phyloP scores from a whole-genome alignment of 176 grass and related monocot species.

The Avena atlantica region DNA sequence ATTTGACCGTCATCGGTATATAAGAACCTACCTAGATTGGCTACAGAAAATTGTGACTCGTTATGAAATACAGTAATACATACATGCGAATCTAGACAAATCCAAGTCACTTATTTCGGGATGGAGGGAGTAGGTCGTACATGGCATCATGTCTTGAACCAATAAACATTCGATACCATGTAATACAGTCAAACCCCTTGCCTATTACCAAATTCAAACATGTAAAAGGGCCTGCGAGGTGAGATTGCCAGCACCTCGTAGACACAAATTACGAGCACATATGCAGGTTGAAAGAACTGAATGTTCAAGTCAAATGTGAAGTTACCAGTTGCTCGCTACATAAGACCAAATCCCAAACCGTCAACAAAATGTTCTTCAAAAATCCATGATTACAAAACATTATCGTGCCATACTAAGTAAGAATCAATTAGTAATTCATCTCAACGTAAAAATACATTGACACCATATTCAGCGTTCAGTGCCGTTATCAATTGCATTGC shows the following conservation, averaged over 20 bases:
- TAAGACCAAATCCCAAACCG: neutral
- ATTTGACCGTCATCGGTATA: slow-evolving; percentile 9
- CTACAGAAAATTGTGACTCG: slow-evolving; percentile 7
- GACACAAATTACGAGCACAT: neutral
- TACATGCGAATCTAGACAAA: neutral
- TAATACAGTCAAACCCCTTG: slow-evolving; percentile 2
- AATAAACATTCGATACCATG: neutral
- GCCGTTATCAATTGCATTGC: neutral
- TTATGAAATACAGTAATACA: neutral
- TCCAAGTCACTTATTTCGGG: neutral
- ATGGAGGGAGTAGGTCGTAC: slow-evolving; percentile 3
- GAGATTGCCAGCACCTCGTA: neutral
- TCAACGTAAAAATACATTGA: slow-evolving; percentile 25
- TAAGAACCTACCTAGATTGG: neutral
- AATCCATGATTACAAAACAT: neutral
- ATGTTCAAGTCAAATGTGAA: slow-evolving; percentile 30
- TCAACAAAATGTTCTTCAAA: neutral
- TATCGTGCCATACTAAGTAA: neutral
- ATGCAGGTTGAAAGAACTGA: slow-evolving; percentile 4
- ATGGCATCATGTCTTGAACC: slow-evolving; percentile 4
- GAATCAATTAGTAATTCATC: slow-evolving; percentile 4
- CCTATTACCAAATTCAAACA: slow-evolving; percentile 22
- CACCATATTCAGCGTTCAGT: neutral
- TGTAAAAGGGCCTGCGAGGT: neutral
- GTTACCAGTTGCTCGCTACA: neutral